Evolutionary conservation across 2,329 filamentous ascomycete species (phyloP).

Genomic region (Aspergillus sojae): DNA sequence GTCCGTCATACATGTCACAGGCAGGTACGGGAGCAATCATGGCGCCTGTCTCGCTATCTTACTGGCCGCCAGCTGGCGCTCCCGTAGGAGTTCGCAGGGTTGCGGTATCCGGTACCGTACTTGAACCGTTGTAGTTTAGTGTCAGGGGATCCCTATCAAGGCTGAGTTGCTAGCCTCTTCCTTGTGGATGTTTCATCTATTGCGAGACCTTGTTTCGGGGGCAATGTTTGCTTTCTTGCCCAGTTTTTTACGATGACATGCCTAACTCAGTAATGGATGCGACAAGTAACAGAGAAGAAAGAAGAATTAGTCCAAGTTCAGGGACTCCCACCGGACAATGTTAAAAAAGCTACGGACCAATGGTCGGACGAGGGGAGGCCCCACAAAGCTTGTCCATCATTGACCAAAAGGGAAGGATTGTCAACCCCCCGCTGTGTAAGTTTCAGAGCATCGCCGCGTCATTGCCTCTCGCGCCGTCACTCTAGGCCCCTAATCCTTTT

Average conservation of each 20-base stretch:
- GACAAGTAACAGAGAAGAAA: background rate
- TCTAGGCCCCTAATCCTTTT: background rate
- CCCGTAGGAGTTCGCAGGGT: background rate
- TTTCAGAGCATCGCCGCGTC: conserved; percentile 13
- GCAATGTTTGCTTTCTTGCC: background rate
- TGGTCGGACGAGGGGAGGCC: background rate
- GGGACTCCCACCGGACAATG: background rate
- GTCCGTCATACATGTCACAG: background rate
- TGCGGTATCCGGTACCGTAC: no score
- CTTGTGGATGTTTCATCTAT: background rate
- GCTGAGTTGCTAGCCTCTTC: background rate
- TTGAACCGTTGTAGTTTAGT: background rate
- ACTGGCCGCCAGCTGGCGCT: background rate
- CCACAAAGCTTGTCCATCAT: conserved; percentile 14
- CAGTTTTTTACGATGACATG: background rate
- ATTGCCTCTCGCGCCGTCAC: background rate
- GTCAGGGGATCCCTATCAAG: background rate
- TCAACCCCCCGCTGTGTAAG: background rate
- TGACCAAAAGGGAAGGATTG: conserved; percentile 6
- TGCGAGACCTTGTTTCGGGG: background rate
- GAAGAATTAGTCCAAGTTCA: background rate
- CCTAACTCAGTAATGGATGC: background rate
- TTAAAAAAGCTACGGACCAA: background rate
- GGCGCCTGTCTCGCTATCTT: background rate
- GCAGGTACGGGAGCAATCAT: background rate